Conservation (phyloP, 768 basidiomycete species). For the Sporobolomyces phaffii region DNA sequence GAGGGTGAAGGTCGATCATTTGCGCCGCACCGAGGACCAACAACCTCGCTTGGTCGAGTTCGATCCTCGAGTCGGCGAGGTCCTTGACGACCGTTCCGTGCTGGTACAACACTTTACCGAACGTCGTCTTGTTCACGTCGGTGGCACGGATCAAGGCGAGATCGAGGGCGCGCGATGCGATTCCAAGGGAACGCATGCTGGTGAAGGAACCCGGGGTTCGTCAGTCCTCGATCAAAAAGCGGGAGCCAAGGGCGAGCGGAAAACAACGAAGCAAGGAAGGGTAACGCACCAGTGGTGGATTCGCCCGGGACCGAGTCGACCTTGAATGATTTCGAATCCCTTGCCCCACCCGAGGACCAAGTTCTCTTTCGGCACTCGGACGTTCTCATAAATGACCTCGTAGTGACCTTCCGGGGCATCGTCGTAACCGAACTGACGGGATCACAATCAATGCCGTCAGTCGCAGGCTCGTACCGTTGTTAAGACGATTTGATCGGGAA, state of each 20-base stretch:
- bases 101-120: conserved; percentile 82
- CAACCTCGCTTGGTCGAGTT: conserved; percentile 80
- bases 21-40: conserved; percentile 87
- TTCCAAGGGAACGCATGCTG: conserved; percentile 95
- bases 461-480: not conserved
- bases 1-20: conserved; percentile 67
- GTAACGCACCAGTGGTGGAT: conserved; percentile 42
- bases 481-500: conserved; percentile 65
- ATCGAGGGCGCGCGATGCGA: conserved; percentile 75
- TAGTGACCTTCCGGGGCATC: conserved; percentile 75
- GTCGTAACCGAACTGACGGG: conserved; percentile 36
- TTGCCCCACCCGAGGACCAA: conserved; percentile 86
- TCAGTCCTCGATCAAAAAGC: not conserved
- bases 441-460: no score
- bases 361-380: conserved; percentile 75
- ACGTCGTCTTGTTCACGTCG: conserved; percentile 84
- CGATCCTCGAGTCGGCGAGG: conserved; percentile 84
- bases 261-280: no score
- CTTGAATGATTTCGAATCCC: conserved; percentile 96
- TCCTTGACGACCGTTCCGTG: conserved; percentile 86
- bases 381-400: conserved; percentile 90
- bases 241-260: no score
- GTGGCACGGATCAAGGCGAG: conserved; percentile 84
- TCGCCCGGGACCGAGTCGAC: conserved; percentile 63
- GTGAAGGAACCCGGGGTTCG: conserved; percentile 49